These are phyloP conservation scores for Trichosporon sp. DNA, from an alignment of 1,284 basidiomycete genomes.

Conservation along the genomic window DNA sequence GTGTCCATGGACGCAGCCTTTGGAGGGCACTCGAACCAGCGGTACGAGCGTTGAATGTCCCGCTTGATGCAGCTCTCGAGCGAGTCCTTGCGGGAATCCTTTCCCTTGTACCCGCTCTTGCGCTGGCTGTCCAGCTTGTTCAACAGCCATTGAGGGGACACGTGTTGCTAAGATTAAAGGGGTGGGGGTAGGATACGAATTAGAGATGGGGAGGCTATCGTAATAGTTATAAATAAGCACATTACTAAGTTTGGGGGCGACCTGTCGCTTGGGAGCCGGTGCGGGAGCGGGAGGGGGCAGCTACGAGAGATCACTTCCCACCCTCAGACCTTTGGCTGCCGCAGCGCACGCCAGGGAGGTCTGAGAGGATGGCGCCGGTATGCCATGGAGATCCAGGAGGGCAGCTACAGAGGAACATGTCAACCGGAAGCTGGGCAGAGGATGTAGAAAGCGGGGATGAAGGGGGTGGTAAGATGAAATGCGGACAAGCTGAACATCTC, in stretches of 20 bases:
- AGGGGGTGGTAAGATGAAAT: too few relatives aligned
- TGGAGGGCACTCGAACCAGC: not conserved
- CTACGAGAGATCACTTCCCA: too few relatives aligned
- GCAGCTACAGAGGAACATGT: too few relatives aligned
- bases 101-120: not conserved
- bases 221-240: not conserved
- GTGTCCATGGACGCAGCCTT: not conserved
- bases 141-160: not conserved
- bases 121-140: not conserved
- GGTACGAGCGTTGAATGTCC: not conserved
- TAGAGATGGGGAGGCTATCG: not conserved
- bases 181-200: not conserved
- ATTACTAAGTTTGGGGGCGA: not conserved
- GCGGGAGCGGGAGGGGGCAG: not conserved
- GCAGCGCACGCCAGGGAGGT: too few relatives aligned
- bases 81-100: not conserved
- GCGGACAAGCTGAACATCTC: too few relatives aligned
- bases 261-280: not conserved
- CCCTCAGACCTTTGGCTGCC: too few relatives aligned
- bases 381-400: too few relatives aligned
- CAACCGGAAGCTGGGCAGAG: too few relatives aligned
- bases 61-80: not conserved
- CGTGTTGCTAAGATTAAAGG: not conserved
- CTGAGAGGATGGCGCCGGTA: too few relatives aligned
- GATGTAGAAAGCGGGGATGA: too few relatives aligned